phyloP scores from a whole-genome alignment of 257 asterid genomes.

The Nicotiana tabacum region DNA sequence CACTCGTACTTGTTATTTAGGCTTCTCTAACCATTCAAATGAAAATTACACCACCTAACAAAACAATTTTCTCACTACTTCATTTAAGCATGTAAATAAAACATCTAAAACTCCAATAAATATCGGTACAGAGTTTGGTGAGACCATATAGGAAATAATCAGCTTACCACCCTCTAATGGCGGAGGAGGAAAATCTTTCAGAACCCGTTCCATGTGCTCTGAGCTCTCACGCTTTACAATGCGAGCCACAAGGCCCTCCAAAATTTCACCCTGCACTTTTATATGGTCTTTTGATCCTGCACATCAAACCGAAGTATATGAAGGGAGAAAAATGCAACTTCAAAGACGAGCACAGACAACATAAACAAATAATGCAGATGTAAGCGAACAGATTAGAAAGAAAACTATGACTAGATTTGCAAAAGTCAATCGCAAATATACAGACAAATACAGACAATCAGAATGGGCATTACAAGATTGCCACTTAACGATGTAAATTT shows the following conservation, averaged over 20 bases:
- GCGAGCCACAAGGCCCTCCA: slow-evolving; percentile 98
- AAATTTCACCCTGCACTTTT: slow-evolving; percentile 90
- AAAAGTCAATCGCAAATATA: neutral
- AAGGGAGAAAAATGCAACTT: neutral
- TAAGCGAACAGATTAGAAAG: neutral
- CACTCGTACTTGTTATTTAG: neutral
- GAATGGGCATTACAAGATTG: neutral
- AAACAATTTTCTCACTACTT: slow-evolving; percentile 4
- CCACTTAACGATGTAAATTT: neutral
- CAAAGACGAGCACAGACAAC: neutral
- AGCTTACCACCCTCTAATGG: slow-evolving; percentile 65
- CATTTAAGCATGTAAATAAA: neutral
- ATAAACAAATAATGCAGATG: neutral
- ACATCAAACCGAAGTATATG: slow-evolving; percentile 5
- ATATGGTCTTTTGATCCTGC: slow-evolving; percentile 88
- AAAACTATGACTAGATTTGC: neutral
- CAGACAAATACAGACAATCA: neutral
- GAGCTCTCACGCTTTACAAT: slow-evolving; percentile 75
- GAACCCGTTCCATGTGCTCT: slow-evolving; percentile 71
- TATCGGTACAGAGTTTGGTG: neutral
- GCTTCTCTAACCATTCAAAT: neutral
- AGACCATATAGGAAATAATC: slow-evolving; percentile 1
- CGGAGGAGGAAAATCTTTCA: slow-evolving; percentile 65
- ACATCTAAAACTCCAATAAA: neutral
- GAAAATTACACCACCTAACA: neutral